Base-by-base conservation (phyloP, 345 rosid genomes). In the Trapa incisa region DNA sequence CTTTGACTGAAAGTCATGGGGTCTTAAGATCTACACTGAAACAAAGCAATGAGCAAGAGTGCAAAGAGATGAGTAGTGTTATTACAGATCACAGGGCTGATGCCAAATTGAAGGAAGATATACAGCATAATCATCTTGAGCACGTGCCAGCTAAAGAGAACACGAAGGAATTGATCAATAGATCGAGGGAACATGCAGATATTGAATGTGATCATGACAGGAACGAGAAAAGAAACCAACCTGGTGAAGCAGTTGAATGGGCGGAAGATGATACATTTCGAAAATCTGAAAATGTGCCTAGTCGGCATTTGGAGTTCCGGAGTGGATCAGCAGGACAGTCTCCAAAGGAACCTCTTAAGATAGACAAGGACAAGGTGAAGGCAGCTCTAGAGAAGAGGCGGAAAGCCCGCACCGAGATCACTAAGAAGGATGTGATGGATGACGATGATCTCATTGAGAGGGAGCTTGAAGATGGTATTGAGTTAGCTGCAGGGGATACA, bases 381-480 rank as follows among this genome's bases (percentile, higher is more conserved):
- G 85, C 84, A 36, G 81, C 84, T 38, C 82, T 76, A 11, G 96
- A 88, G 83, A 85, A 86, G 72, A 78, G 81, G 74, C 80, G 83
- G 76, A 81, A 85, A 76, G 43, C 43, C 43, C 43, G 92, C 47
- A 83, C 86, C 29, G 94, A 92, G 75, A 77, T 57, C 62, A 79
- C 72, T 3, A 76, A 80, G 75, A 83, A 73, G 68, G 97, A 84
- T 68, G 71, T 76, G 63, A 77, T 86, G 83, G 96, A 89, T 67
- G 97, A 87, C 58, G 97, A 91, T 73, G 92, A 86, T 73, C 82
- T 83, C 62, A 83, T 78, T 41, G 87, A 86, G 81, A 86, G 81
- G 70, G 88, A 80, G 79, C 71, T 85, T 37, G 91, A 90, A 75
- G 91, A 82, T 68, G 89, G 87, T 39, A 80, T 92, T n/a, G 96